phyloP scores from a whole-genome alignment of 2,329 filamentous ascomycete species.

The Dactylonectria macrodidyma region DNA sequence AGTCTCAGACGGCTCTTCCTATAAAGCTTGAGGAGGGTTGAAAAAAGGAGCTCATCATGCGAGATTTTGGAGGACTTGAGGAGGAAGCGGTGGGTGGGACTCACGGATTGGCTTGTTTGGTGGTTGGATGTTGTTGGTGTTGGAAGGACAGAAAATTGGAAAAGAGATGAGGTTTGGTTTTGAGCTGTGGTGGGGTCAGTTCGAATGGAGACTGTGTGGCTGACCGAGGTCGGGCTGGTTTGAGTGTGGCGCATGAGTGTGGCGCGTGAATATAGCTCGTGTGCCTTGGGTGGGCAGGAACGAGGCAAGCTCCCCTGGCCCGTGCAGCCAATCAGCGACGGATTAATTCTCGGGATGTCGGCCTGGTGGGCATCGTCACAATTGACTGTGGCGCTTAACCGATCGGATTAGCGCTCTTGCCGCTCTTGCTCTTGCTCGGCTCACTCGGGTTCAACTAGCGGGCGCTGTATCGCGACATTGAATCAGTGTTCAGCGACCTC shows the following conservation, averaged over 20 bases:
- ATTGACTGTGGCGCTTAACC: not conserved
- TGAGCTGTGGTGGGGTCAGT: conserved; percentile 31
- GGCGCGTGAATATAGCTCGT: not conserved
- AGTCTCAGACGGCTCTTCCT: conserved; percentile 66
- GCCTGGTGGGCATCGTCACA: conserved; percentile 8
- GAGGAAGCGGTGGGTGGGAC: not conserved
- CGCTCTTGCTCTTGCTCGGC: not conserved
- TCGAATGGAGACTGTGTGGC: conserved; percentile 7
- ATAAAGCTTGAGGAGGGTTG: conserved; percentile 57
- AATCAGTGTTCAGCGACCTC: too few relatives aligned
- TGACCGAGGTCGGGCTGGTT: not conserved
- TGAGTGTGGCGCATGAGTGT: not conserved
- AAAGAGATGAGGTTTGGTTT: conserved; percentile 35
- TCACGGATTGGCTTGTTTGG: conserved; percentile 1
- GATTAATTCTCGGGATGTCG: conserved; percentile 26
- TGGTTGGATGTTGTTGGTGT: conserved; percentile 16
- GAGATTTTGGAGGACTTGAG: conserved; percentile 38
- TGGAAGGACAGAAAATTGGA: conserved; percentile 38
- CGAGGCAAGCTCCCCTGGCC: conserved; percentile 22
- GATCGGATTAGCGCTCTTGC: too few relatives aligned
- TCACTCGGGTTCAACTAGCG: too few relatives aligned
- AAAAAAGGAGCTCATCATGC: conserved; percentile 60
- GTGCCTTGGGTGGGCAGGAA: not conserved
- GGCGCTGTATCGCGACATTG: too few relatives aligned
- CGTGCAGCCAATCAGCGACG: conserved; percentile 30